phyloP scores from a whole-genome alignment of 768 basidiomycete species.

The Termitomyces sp. region DNA sequence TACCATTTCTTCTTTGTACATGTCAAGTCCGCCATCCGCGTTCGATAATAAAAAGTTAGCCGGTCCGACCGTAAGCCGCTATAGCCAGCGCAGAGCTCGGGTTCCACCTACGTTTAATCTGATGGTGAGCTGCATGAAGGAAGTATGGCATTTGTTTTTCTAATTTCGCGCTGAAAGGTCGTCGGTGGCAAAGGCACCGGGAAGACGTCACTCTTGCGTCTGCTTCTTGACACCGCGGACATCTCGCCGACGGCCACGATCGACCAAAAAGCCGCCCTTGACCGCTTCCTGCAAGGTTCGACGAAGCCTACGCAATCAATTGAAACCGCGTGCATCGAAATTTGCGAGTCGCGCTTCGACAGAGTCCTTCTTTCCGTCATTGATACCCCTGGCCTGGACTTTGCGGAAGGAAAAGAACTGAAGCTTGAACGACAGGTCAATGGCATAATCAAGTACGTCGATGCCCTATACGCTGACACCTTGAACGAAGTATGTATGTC shows the following conservation, averaged over 20 bases:
- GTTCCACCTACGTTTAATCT: conserved; percentile 78
- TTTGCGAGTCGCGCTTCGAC: conserved; percentile 79
- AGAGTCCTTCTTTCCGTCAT: conserved; percentile 74
- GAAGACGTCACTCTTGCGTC: conserved; percentile 76
- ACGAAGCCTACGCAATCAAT: conserved; percentile 59
- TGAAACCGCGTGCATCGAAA: conserved; percentile 68
- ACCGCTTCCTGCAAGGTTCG: conserved; percentile 56
- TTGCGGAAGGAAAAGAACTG: conserved; percentile 64
- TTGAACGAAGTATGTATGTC: conserved; percentile 75
- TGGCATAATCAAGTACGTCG: conserved; percentile 68
- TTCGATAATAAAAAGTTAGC: conserved; percentile 53
- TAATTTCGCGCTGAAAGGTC: conserved; percentile 40
- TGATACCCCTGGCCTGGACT: conserved; percentile 84
- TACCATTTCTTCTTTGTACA: conserved; percentile 68
- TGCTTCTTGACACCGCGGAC: conserved; percentile 81
- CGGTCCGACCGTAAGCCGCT: conserved; percentile 35
- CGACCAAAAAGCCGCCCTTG: conserved; percentile 63
- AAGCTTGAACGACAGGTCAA: conserved; percentile 77
- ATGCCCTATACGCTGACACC: conserved; percentile 77
- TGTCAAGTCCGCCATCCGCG: conserved; percentile 52
- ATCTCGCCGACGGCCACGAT: conserved; percentile 70
- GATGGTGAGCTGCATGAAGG: conserved; percentile 46
- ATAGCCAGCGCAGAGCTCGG: conserved; percentile 59
- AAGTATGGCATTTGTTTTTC: background rate
- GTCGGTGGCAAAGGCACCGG: conserved; percentile 78